phyloP scores from a whole-genome alignment of 208 protist genomes.

The Tritrichomonas foetus region DNA sequence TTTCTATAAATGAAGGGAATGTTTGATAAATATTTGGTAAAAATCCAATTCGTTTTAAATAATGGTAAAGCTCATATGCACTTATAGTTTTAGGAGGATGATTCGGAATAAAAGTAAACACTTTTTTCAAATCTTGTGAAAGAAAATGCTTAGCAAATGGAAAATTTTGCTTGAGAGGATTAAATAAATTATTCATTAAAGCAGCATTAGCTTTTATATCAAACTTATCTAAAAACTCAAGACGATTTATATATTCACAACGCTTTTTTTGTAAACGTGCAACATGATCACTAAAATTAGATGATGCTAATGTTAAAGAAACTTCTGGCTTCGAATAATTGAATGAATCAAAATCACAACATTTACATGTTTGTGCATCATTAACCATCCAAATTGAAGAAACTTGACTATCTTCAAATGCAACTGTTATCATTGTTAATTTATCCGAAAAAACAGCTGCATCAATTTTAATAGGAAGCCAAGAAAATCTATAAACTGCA shows the following conservation, averaged over 20 bases:
- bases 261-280: background rate
- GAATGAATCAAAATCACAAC: background rate
- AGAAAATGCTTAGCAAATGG: background rate
- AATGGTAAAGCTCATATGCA: background rate
- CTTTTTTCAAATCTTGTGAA: background rate
- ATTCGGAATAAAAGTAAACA: background rate
- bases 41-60: background rate
- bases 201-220: background rate
- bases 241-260: background rate
- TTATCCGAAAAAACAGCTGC: background rate
- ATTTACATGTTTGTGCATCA: background rate
- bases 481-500: background rate
- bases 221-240: background rate
- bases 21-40: background rate
- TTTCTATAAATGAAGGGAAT: background rate
- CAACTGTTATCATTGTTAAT: background rate
- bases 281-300: background rate
- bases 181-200: slow-evolving; percentile 16
- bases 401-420: background rate
- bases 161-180: background rate
- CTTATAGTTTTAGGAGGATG: background rate
- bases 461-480: background rate
- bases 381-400: background rate
- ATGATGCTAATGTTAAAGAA: background rate
- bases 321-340: background rate